phyloP scores from a whole-genome alignment of 768 basidiomycete species.

The Trametopsis cervina region DNA sequence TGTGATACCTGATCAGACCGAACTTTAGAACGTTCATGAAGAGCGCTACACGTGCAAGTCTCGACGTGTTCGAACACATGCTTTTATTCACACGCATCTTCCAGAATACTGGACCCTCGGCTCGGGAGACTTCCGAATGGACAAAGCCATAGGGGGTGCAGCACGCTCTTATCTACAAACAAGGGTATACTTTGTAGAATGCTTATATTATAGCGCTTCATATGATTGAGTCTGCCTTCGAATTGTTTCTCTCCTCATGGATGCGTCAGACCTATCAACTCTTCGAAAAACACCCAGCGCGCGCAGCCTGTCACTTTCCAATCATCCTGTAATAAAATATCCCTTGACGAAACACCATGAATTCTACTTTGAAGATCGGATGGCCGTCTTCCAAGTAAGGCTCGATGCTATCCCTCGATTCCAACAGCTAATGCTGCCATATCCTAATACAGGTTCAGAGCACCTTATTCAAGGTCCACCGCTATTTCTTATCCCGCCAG shows the following conservation, averaged over 20 bases:
- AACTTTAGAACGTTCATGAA: background rate
- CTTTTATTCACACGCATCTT: background rate
- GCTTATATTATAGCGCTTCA: background rate
- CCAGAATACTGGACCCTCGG: no score
- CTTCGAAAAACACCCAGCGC: background rate
- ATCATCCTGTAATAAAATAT: background rate
- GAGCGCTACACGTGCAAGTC: background rate
- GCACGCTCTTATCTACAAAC: background rate
- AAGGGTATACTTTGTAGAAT: background rate
- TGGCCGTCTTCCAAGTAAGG: conserved; percentile 17
- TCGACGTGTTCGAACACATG: background rate
- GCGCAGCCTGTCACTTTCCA: no score
- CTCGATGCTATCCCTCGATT: no score
- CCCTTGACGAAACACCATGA: conserved; percentile 13
- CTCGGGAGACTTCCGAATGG: no score
- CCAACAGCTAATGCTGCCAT: no score
- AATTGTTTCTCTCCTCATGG: background rate
- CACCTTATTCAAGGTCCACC: conserved; percentile 31
- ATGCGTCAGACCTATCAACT: background rate
- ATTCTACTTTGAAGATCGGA: conserved; percentile 19
- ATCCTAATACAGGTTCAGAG: no score
- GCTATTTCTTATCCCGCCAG: conserved; percentile 27
- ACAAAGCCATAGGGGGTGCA: no score
- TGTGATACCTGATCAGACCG: background rate
- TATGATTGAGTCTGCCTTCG: background rate